These are phyloP conservation scores for Pterocarpus macrocarpus DNA, from an alignment of 306 rosid genomes.

Conservation along the genomic window DNA sequence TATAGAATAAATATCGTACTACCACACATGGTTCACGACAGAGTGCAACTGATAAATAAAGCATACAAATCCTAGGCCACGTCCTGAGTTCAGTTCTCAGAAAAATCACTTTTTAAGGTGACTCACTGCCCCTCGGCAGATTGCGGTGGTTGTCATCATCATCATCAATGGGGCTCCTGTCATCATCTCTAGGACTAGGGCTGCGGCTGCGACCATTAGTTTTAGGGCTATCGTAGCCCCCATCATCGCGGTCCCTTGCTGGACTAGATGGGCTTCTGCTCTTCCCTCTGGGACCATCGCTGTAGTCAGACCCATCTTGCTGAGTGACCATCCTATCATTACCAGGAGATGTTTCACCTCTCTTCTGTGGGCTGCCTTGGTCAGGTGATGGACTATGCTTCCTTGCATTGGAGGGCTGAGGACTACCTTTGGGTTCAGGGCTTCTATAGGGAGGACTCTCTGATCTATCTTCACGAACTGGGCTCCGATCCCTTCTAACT, in stretches of 20 bases:
- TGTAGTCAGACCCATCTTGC: slow-evolving; percentile 66
- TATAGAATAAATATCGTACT: background rate
- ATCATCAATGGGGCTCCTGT: slow-evolving; percentile 70
- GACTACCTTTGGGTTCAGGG: slow-evolving; percentile 52
- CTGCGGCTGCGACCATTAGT: slow-evolving; percentile 57
- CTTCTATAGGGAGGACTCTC: slow-evolving; percentile 56
- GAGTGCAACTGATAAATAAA: slow-evolving; percentile 32
- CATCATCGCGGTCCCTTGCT: slow-evolving; percentile 47
- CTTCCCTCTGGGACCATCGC: slow-evolving; percentile 62
- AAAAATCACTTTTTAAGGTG: slow-evolving; percentile 47
- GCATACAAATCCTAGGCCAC: background rate
- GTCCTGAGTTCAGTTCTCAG: slow-evolving; percentile 12
- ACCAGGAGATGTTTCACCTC: slow-evolving; percentile 56
- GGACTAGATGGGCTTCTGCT: slow-evolving; percentile 68
- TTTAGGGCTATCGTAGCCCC: slow-evolving; percentile 56
- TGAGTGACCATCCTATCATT: slow-evolving; percentile 49
- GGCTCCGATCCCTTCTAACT: slow-evolving; percentile 62
- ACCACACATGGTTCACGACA: background rate
- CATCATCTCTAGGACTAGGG: slow-evolving; percentile 66
- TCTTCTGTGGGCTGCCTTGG: slow-evolving; percentile 58
- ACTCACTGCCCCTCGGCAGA: slow-evolving; percentile 61
- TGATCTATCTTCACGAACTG: slow-evolving; percentile 62
- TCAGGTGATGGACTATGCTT: slow-evolving; percentile 64
- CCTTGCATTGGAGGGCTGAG: slow-evolving; percentile 61
- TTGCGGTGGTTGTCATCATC: slow-evolving; percentile 60